Base-by-base conservation (phyloP, 2,329 filamentous ascomycete genomes). In the Penicillium occitanis region DNA sequence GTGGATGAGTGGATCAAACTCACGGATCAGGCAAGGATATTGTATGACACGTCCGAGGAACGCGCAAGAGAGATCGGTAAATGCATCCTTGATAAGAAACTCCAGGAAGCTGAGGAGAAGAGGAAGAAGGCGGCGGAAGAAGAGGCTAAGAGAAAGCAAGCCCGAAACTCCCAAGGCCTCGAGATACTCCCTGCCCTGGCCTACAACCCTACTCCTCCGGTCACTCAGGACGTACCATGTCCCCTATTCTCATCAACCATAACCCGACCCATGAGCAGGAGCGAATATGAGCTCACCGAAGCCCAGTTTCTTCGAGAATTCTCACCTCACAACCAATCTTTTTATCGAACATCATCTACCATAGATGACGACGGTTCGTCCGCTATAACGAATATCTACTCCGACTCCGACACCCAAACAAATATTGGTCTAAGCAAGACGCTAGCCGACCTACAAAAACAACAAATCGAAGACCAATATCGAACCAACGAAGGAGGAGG, bases 1-100 rank as follows among this genome's bases (percentile, higher is more conserved):
- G 65, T 79, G 5, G 72, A 79, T 5, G 68, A 69, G 19, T 72
- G 70, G 22, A 75, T 78, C 55, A 64, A 67, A 17, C 60, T 64
- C 10, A 71, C 71, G 5, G 46, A 51, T 37, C 53, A 63, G 10
- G 13, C 22, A 28, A 60, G 53, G 17, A 19, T 33, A 13, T n/a
- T 66, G 19, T 53, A 55, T 25, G 28, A 60, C 8, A 35, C 22
- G 10, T 66, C 65, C 22, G 30, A 17, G 2, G 46, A 63, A 7
- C 51, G 55, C 2, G 44, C 60, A 22, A 11, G 25, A 2, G 44
- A 42, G 13, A 66, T 66, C 6, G 55, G 28, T n/a, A 11, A 58
- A 0, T 55, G 30, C 2, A 66, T 51, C 25, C 17, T 57, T 8
- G 11, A 57, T 14, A 22, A 35, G 13, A 28, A 17, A 14, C 13